Base-by-base conservation (phyloP, 139 green algal species). In the Closterium sp. region DNA sequence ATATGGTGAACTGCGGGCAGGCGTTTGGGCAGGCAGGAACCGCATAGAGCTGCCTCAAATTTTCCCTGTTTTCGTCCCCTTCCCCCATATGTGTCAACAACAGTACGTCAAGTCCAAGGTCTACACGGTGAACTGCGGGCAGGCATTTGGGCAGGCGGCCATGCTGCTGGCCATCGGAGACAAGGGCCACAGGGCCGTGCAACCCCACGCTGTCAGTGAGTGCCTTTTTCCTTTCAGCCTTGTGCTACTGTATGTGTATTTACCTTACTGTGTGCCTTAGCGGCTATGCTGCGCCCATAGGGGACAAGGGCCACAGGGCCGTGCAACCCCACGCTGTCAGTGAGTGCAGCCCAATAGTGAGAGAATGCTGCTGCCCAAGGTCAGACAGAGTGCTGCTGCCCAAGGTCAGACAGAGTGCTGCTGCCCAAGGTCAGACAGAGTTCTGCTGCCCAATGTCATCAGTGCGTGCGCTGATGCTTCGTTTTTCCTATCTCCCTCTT, bases 91-190 rank as follows among this genome's bases (percentile, higher is more conserved):
- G 17, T 5, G 13, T 13, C 62, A 22, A 30, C 31, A 86, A 24
- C 91, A 94, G 91, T 97, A 97, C 89, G 91, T 97, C 21, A 95
- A 96, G 86, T 95, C 96, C 22, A 89, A 95, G 29, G 96, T 98
- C 50, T 96, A 97, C 31, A 97, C 96, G 19, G 95, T 98, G 29
- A 97, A 97, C 88, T 97, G 98, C 89, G 97, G 97, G 31, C 95
- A 98, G 89, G 97, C 97, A 0, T 96, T 97, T 31, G 97, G 97
- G 21, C 98, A 98, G 92, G 98, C 97, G 4, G 97, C 96, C n/a
- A 98, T 99, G 94, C 94, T 99, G 32, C 95, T 99, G 73, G 96
- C 97, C 0, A 96, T 96, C 73, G 97, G 97, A 29, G 97, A 97
- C 91, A 99, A 99, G 96, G 97, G 97, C 19, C 96, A 95, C 95